Evolutionary conservation across 805 yeast genomes (phyloP).

Genomic region (Candida montana): DNA sequence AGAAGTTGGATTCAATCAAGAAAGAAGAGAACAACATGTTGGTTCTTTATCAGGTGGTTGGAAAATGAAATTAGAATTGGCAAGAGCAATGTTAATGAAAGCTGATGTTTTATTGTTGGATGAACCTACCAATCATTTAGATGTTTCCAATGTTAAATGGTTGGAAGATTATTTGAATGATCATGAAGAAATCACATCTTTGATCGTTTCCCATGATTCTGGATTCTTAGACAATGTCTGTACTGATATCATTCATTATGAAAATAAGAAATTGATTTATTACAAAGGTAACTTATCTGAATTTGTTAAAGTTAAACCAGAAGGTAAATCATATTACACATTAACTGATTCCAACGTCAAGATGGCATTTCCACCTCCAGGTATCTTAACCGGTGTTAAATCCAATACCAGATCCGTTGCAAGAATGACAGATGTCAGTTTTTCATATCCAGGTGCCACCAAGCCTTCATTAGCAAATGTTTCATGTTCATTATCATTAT

Average conservation of each 20-base stretch:
- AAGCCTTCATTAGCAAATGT: slow-evolving; percentile 77
- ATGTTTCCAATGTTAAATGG: slow-evolving; percentile 92
- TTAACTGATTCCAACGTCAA: slow-evolving; percentile 87
- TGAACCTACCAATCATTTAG: slow-evolving; percentile 98
- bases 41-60: slow-evolving; percentile 98
- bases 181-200: slow-evolving; percentile 84
- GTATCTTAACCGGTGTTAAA: slow-evolving; percentile 94
- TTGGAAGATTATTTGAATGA: slow-evolving; percentile 78
- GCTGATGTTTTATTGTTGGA: slow-evolving; percentile 93
- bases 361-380: slow-evolving; percentile 99
- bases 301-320: slow-evolving; percentile 89
- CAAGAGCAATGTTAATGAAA: slow-evolving; percentile 97
- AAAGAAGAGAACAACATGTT: slow-evolving; percentile 83
- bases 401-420: slow-evolving; percentile 93
- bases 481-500: slow-evolving; percentile 84
- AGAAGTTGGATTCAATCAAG: slow-evolving; percentile 88
- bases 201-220: slow-evolving; percentile 97
- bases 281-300: slow-evolving; percentile 94
- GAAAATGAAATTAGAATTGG: slow-evolving; percentile 98
- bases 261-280: slow-evolving; percentile 88
- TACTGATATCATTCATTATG: slow-evolving; percentile 95
- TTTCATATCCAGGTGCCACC: slow-evolving; percentile 82
- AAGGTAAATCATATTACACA: slow-evolving; percentile 93
- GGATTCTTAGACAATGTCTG: slow-evolving; percentile 94
- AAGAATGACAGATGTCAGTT: slow-evolving; percentile 77